These are phyloP conservation scores for Fistulifera solaris DNA, from an alignment of 108 stramenopile genomes.

Conservation along the genomic window DNA sequence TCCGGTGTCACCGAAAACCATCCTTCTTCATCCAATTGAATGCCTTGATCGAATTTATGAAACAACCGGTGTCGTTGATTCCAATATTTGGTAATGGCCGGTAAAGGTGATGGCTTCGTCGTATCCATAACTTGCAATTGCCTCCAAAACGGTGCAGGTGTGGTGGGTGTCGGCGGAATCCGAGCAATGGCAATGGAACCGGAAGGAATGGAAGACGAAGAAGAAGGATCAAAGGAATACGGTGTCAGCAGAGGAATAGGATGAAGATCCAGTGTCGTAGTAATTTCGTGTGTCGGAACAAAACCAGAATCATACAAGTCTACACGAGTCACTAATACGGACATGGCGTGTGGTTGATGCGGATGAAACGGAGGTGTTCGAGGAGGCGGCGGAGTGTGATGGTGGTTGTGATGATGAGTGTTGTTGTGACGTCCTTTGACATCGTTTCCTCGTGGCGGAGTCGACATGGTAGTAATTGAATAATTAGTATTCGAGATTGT, in stretches of 20 bases:
- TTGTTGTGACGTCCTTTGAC: too few species aligned
- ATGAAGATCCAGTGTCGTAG: background rate
- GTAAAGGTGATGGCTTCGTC: slow-evolving; percentile 30
- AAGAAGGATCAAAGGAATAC: background rate
- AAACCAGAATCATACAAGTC: slow-evolving; percentile 37
- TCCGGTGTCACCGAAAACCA: slow-evolving; percentile 84
- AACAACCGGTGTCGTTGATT: slow-evolving; percentile 72
- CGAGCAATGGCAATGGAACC: slow-evolving; percentile 4
- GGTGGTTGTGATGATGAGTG: too few species aligned
- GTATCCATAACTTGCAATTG: slow-evolving; percentile 1
- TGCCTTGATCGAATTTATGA: slow-evolving; percentile 62
- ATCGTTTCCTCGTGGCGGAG: too few species aligned
- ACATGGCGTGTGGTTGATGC: slow-evolving; percentile 25
- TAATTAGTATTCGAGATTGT: too few species aligned
- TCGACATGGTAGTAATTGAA: too few species aligned
- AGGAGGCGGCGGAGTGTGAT: too few species aligned
- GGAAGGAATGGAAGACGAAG: background rate
- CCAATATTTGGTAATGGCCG: slow-evolving; percentile 64
- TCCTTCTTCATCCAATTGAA: slow-evolving; percentile 59
- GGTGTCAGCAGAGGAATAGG: background rate
- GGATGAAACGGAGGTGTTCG: background rate
- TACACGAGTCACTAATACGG: slow-evolving; percentile 41
- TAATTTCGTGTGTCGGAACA: background rate
- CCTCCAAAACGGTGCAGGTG: slow-evolving; percentile 4
- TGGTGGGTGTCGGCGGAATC: background rate